Base-by-base conservation (phyloP, 129 eudicot genomes). In the Artemisia argyi region DNA sequence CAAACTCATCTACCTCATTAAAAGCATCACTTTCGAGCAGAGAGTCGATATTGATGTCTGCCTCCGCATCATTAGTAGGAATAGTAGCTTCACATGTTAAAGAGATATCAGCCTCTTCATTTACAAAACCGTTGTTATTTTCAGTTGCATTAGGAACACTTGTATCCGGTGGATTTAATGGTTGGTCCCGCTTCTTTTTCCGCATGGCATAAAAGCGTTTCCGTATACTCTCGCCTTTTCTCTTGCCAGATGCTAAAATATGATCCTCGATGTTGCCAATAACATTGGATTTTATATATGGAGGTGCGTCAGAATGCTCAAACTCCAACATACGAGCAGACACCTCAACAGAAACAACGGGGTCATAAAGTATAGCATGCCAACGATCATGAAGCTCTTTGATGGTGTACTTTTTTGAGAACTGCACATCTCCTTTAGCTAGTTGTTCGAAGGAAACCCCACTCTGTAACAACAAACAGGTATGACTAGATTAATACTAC, bases 381-480 rank as follows among this genome's bases (percentile, higher is more conserved):
- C 96, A 93, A 61, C 87, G 88, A 59, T 89, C 86, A 70, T 74
- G 82, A 50, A 84, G 76, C 73, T 93, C 87, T 65, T 87, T 75
- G 66, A 78, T 12, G 5, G 92, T 83, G 79, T 72, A 89, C 71
- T 74, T 77, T 52, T 58, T 84, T 24, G 98, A 89, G 69, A 89
- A 87, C 49, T 82, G 79, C 48, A 84, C 89, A 11, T 84, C 96
- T 30, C 91, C 94, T 78, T 76, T 85, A 20, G 90, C 84, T 67
- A 93, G 85, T 49, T 95, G 78, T 83, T 89, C 96, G 78, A 89
- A 66, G 10, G 96, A 85, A 47, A 84, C 85, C 47, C 95, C 92
- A 46, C 79, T 80, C 98, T 92, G 22, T 20, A 74, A 74, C 8
- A 55, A 63, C 11, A 56, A 42, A 68, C 18, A 65, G 28, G 68